Evolutionary conservation across 345 rosid genomes (phyloP).

Genomic region (Aethionema arabicum): DNA sequence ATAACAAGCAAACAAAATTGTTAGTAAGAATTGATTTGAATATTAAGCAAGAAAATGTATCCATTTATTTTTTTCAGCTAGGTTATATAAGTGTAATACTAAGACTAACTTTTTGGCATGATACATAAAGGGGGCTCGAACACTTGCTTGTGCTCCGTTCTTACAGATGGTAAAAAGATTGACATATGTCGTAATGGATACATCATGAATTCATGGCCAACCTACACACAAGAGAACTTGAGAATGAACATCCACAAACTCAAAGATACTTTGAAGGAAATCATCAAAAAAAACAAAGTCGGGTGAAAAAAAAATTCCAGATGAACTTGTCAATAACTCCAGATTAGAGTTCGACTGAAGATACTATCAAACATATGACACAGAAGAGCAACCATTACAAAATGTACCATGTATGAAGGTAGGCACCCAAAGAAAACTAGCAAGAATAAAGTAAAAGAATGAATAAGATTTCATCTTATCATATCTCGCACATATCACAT

Average conservation of each 20-base stretch:
- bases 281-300: slow-evolving; percentile 48
- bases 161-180: slow-evolving; percentile 55
- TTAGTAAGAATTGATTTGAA: no score
- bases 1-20: neutral
- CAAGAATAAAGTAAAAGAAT: neutral
- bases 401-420: neutral
- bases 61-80: neutral
- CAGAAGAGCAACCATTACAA: neutral
- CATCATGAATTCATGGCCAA: slow-evolving; percentile 63
- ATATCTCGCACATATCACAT: slow-evolving; percentile 53
- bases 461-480: slow-evolving; percentile 46
- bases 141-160: slow-evolving; percentile 61
- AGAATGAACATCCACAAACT: slow-evolving; percentile 5
- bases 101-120: slow-evolving; percentile 26
- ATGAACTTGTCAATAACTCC: slow-evolving; percentile 54
- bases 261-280: slow-evolving; percentile 17
- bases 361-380: slow-evolving; percentile 40
- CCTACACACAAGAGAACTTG: slow-evolving; percentile 38
- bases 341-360: slow-evolving; percentile 45
- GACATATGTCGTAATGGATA: slow-evolving; percentile 59
- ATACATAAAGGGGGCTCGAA: slow-evolving; percentile 46
- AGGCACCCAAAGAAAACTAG: neutral
- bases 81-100: slow-evolving; percentile 1
- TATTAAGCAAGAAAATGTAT: no score
- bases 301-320: slow-evolving; percentile 68